Conservation (phyloP, 2,329 filamentous ascomycete species). For the Diplodia scrobiculata region DNA sequence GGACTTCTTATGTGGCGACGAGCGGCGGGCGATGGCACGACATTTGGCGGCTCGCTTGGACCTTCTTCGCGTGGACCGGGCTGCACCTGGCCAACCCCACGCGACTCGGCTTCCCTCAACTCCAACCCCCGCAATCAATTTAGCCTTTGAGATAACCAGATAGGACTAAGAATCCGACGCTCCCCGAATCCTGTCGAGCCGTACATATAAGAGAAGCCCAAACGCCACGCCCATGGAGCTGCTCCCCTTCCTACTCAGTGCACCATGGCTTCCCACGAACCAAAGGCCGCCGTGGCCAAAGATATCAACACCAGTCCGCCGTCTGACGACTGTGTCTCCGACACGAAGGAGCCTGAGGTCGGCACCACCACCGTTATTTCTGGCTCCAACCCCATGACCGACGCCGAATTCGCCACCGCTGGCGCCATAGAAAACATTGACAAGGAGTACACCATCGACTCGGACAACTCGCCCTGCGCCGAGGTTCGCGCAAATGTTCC, state of each 20-base stretch:
- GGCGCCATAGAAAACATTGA: slow-evolving; percentile 29
- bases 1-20: slow-evolving; percentile 20
- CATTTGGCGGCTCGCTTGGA: slow-evolving; percentile 18
- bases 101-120: neutral
- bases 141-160: slow-evolving; percentile 18
- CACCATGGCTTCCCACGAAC: slow-evolving; percentile 11
- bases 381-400: slow-evolving; percentile 14
- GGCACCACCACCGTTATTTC: slow-evolving; percentile 20
- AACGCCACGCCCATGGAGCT: too few species aligned
- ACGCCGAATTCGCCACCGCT: slow-evolving; percentile 20
- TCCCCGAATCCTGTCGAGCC: neutral
- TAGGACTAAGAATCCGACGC: neutral
- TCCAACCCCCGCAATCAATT: slow-evolving; percentile 15
- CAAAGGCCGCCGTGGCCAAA: neutral
- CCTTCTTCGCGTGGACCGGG: slow-evolving; percentile 22
- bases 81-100: neutral
- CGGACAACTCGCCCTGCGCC: slow-evolving; percentile 26
- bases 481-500: slow-evolving; percentile 28
- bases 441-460: slow-evolving; percentile 27
- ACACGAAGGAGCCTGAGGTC: slow-evolving; percentile 16
- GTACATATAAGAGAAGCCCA: slow-evolving; percentile 5
- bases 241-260: neutral
- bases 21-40: neutral
- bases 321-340: slow-evolving; percentile 15
- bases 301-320: slow-evolving; percentile 15